Conservation (phyloP, 2,329 filamentous ascomycete species). For the Microdochium nivale region DNA sequence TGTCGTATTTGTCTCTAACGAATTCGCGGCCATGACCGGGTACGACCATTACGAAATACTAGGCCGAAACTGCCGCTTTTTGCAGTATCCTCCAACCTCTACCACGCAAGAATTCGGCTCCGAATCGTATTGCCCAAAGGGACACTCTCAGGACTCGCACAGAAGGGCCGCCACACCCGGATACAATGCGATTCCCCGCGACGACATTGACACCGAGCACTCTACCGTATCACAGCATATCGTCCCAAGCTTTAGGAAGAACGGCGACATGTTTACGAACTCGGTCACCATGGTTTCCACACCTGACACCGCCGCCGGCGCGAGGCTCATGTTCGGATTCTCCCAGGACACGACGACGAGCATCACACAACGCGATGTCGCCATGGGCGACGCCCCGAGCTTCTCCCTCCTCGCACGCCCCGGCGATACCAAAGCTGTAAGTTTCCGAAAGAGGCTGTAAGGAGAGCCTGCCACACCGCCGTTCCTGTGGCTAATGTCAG, state of each 20-base stretch:
- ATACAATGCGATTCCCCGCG: too few relatives aligned
- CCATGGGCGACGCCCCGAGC: not conserved
- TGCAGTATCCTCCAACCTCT: slow-evolving; percentile 66
- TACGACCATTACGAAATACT: slow-evolving; percentile 67
- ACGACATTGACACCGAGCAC: slow-evolving; percentile 23
- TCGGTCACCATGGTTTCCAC: slow-evolving; percentile 80
- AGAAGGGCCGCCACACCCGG: too few relatives aligned
- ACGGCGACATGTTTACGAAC: slow-evolving; percentile 73
- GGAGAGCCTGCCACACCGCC: too few relatives aligned
- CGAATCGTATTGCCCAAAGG: too few relatives aligned
- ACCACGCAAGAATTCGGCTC: slow-evolving; percentile 23
- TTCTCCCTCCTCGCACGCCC: not conserved
- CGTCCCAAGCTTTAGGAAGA: slow-evolving; percentile 74
- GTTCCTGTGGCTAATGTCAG: too few relatives aligned
- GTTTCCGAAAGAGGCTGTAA: too few relatives aligned
- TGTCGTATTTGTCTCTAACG: slow-evolving; percentile 77
- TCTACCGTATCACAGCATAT: slow-evolving; percentile 37
- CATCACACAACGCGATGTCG: not conserved
- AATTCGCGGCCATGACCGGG: slow-evolving; percentile 71
- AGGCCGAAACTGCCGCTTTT: slow-evolving; percentile 75
- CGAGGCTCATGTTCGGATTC: not conserved
- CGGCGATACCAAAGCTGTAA: too few relatives aligned
- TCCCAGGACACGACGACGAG: not conserved
- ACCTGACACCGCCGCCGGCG: slow-evolving; percentile 11
- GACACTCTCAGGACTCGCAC: too few relatives aligned